Evolutionary conservation across 139 green algal species (phyloP).

Genomic region (Chlamydomonas sp.): DNA sequence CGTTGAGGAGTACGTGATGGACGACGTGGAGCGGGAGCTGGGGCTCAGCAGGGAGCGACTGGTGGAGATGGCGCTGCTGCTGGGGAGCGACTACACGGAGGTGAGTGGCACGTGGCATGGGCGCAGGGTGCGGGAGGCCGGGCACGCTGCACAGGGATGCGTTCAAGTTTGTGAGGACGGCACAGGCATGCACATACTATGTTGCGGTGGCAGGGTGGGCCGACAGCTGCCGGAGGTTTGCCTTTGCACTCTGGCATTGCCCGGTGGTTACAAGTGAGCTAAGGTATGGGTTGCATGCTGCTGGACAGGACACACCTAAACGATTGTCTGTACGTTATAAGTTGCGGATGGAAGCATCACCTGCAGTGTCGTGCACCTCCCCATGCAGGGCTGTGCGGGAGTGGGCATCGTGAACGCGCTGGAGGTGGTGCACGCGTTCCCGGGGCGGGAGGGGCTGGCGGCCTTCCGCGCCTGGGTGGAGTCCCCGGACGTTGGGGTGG

Average conservation of each 20-base stretch:
- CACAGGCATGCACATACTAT: too few relatives aligned
- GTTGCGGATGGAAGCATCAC: background rate
- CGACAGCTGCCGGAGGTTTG: too few relatives aligned
- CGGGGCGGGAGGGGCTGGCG: slow-evolving; percentile 58
- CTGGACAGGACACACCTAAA: too few relatives aligned
- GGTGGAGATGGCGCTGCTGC: slow-evolving; percentile 88
- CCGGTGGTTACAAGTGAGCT: too few relatives aligned
- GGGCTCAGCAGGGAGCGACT: slow-evolving; percentile 78
- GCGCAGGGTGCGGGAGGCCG: background rate
- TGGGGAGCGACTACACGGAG: slow-evolving; percentile 92
- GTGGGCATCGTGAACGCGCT: slow-evolving; percentile 97
- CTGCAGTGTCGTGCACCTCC: background rate
- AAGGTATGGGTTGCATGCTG: too few relatives aligned
- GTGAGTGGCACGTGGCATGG: background rate
- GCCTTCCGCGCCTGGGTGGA: slow-evolving; percentile 77
- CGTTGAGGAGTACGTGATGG: slow-evolving; percentile 91
- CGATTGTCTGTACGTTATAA: too few relatives aligned
- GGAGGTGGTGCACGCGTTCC: slow-evolving; percentile 90
- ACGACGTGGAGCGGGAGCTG: slow-evolving; percentile 86
- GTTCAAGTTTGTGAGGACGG: too few relatives aligned
- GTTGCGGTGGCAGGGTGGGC: too few relatives aligned
- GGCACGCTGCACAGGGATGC: too few relatives aligned
- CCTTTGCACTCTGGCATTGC: too few relatives aligned
- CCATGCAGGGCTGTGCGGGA: slow-evolving; percentile 54
- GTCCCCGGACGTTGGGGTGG: slow-evolving; percentile 52